phyloP scores from a whole-genome alignment of 306 rosid genomes.

The Rosa rugosa region DNA sequence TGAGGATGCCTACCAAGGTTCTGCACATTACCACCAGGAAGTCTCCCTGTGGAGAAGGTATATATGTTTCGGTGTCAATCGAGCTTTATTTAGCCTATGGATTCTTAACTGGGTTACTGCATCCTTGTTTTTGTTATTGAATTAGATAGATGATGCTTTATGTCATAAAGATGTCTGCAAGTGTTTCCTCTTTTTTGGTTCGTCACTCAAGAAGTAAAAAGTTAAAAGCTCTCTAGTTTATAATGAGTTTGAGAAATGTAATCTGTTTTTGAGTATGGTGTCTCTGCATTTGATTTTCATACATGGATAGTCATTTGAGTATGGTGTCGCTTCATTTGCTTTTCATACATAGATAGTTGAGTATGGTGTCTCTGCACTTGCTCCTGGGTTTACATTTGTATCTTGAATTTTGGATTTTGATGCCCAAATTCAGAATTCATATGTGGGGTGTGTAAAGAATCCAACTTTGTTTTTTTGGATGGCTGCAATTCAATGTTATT shows the following conservation, averaged over 20 bases:
- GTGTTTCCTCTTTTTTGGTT: too few species aligned
- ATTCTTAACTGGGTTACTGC: background rate
- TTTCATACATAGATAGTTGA: background rate
- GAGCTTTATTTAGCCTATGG: background rate
- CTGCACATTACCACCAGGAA: conserved; percentile 83
- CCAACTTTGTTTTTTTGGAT: background rate
- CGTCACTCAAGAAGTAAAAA: too few species aligned
- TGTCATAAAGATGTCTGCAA: too few species aligned
- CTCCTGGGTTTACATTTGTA: background rate
- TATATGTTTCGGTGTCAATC: background rate
- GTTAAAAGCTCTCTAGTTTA: background rate
- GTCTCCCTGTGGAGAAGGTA: conserved; percentile 92
- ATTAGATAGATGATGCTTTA: too few species aligned
- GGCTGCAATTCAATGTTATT: background rate
- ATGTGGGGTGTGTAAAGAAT: background rate
- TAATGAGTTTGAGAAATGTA: background rate
- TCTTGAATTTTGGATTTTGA: background rate
- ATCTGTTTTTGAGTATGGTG: background rate
- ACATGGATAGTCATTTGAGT: background rate
- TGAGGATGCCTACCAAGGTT: conserved; percentile 91
- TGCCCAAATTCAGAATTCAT: background rate
- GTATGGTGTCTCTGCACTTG: background rate
- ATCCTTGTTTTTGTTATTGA: too few species aligned
- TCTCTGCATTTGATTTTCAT: background rate
- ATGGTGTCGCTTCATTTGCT: background rate